These are phyloP conservation scores for Stachybotrys chlorohalonatus DNA, from an alignment of 2,329 filamentous ascomycete genomes.

Conservation along the genomic window DNA sequence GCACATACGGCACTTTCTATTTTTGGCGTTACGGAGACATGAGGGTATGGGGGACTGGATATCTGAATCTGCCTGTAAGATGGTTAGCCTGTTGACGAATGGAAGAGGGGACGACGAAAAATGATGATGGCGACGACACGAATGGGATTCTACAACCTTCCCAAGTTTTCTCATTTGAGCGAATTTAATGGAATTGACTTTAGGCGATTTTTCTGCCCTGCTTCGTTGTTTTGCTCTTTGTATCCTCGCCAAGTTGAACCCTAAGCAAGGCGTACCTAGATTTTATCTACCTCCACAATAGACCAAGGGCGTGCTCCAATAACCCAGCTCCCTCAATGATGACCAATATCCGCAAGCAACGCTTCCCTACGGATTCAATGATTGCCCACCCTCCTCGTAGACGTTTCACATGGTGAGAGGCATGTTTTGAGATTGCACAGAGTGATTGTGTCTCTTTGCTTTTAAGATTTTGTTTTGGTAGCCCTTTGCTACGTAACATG, in stretches of 20 bases:
- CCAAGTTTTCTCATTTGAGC: neutral
- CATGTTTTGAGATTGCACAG: conserved; percentile 13
- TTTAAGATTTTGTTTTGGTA: conserved; percentile 30
- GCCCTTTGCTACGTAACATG: conserved; percentile 49
- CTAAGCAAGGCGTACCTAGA: neutral
- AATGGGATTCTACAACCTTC: neutral
- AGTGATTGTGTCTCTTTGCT: conserved; percentile 23
- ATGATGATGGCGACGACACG: neutral
- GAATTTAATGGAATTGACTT: neutral
- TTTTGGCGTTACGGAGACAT: neutral
- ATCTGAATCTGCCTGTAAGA: neutral
- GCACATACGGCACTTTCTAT: neutral
- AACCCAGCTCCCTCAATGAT: neutral
- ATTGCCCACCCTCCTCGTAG: neutral
- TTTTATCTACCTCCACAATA: neutral
- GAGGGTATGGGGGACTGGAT: neutral
- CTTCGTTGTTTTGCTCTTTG: no score
- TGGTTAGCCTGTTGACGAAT: neutral
- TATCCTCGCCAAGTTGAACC: no score
- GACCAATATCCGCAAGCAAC: neutral
- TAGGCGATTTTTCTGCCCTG: no score
- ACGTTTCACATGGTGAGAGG: conserved; percentile 1
- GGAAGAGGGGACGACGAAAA: neutral
- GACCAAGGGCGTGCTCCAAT: neutral
- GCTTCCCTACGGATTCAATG: no score